Base-by-base conservation (phyloP, 2,329 filamentous ascomycete genomes). In the Diplocarpon mali region DNA sequence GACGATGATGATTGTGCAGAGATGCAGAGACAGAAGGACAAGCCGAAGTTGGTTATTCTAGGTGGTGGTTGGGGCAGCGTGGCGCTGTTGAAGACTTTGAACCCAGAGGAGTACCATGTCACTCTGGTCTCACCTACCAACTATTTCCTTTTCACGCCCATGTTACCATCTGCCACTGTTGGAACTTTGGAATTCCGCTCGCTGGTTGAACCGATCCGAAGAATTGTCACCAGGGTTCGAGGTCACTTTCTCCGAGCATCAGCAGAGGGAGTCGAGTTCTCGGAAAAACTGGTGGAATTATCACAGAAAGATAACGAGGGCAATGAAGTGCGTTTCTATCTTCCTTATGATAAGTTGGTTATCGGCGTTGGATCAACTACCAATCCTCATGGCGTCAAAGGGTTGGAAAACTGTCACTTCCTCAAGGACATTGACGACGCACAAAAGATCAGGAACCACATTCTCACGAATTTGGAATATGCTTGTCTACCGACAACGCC, bases 101-200 rank as follows among this genome's bases (percentile, higher is more conserved):
- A 90, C 50, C 82, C 88, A 0, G 86, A 89, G 11, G 86, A 95
- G 57, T 98, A 95, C 62, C 89, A 98, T 64, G 82, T 98, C 54
- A 96, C 90, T 4, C 83, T 98, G 32, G 83, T 98, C 35, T 94
- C 88, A 11, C 90, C 92, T 0, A 84, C 84, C 30, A 96, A 96
- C 59, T 95, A 96, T 67, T 98, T 98, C 67, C 69, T 98, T 28
- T 98, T 98, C 65, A 98, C 92, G 2, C 92, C 92, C 0, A 96
- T 98, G 89, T 72, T 98, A 35, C 92, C 92, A 1, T 95, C 88
- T 29, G 93, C 92, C 7, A 98, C 93, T 0, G 92, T 98, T 5
- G 93, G 93, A 11, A 98, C 92, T 0, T 70, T 98, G 28, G 90
- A 95, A 60, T 69, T 96, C 58, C 75, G 90, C 53, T 95, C 88